These are phyloP conservation scores for Cyphellophora europaea DNA, from an alignment of 2,329 filamentous ascomycete species.

Conservation along the genomic window DNA sequence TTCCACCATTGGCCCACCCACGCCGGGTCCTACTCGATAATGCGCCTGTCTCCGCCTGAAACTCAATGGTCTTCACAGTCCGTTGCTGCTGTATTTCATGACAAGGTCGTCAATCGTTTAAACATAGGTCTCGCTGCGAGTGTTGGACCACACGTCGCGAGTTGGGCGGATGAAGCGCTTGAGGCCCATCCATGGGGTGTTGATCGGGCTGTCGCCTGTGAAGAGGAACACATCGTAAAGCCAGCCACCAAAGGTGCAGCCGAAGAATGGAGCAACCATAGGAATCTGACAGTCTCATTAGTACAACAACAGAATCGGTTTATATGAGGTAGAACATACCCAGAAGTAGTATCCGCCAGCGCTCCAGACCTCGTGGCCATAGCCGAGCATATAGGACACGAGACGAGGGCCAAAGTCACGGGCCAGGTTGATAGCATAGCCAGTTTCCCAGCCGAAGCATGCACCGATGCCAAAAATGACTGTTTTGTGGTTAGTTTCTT, in stretches of 20 bases:
- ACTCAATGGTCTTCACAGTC: no score
- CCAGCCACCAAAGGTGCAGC: conserved; percentile 54
- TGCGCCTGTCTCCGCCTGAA: no score
- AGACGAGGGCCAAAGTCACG: conserved; percentile 63
- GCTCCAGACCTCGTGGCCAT: conserved; percentile 57
- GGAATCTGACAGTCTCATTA: conserved; percentile 44
- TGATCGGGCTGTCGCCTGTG: conserved; percentile 57
- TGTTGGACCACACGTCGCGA: conserved; percentile 17
- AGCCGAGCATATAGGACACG: conserved; percentile 58
- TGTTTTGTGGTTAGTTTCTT: no score
- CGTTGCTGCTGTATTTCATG: no score
- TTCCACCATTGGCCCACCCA: no score
- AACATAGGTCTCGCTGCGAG: conserved; percentile 10
- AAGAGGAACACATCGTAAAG: conserved; percentile 61
- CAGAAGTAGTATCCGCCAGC: conserved; percentile 65
- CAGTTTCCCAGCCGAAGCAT: conserved; percentile 68
- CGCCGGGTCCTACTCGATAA: no score
- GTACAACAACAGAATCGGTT: neutral
- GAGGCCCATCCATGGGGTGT: conserved; percentile 57
- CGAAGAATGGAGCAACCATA: conserved; percentile 61
- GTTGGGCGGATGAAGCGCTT: conserved; percentile 35
- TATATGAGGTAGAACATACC: conserved; percentile 34
- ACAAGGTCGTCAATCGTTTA: no score
- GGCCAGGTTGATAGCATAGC: conserved; percentile 66
- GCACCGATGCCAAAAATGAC: conserved; percentile 66